Evolutionary conservation across 2,329 filamentous ascomycete species (phyloP), one percentile per base, ranked within the genome.

Genomic region (Phyllosticta citrichinensis): DNA sequence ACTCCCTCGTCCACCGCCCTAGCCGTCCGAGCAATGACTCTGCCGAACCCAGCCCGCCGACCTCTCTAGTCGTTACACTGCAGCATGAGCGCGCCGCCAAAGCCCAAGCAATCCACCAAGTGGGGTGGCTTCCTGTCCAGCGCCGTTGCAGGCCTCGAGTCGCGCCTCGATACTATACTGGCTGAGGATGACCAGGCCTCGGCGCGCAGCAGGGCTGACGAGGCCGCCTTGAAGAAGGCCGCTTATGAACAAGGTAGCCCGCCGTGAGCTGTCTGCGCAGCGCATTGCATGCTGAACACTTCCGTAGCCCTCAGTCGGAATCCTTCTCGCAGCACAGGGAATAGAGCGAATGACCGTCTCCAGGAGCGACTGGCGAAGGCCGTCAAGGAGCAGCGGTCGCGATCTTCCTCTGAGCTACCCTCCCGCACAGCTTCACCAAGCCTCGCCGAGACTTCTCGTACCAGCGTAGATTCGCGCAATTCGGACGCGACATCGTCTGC

Each of bases 111-210:
- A 68, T 55, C 64, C 64, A 60, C 62, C 58, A 62, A 74, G 65
- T 77, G 75, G 75, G 74, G 75, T 60, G 74, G 72, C 33, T 87
- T 96, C 71, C 81, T 97, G 63, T 89, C 91, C 65, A 90, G 93
- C 74, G 92, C 93, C 65, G 91, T 97, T 63, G 91, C 92, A 60
- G 92, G 92, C 63, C 88, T 99, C 62, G 94, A 99, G 77, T 95
- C 92, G 63, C 86, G 89, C 52, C 83, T 99, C 63, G 94, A 99
- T 73, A 92, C 84, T 56, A 96, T 99, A 62, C 82, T 99, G 63
- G 86, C 91, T 59, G 92, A 97, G 66, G 86, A 89, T 60, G 85
- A 87, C 52, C 83, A 83, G 55, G 73, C 74, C 33, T 74, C 75
- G 57, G 77, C 75, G 57, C 75, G 72, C 63, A 71, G 71, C 60